phyloP scores from a whole-genome alignment of 2,329 filamentous ascomycete genomes.

The Colletotrichum godetiae region DNA sequence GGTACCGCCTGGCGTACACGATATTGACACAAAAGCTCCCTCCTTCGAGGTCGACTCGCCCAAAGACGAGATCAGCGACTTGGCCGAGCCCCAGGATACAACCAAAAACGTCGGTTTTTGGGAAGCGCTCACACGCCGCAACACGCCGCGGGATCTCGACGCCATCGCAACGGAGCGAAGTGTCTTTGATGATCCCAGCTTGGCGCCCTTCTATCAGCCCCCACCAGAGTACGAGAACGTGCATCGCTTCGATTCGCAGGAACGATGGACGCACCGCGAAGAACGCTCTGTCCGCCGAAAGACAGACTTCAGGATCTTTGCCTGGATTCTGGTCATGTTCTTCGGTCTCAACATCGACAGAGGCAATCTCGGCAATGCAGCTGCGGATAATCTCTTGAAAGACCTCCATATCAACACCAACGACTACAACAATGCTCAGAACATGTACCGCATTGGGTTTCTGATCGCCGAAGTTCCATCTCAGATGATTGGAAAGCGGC shows the following conservation, averaged over 20 bases:
- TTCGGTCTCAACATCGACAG: constrained; percentile 50
- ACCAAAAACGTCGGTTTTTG: not conserved
- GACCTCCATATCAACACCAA: constrained; percentile 48
- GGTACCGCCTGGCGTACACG: not conserved
- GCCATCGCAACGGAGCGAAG: not conserved
- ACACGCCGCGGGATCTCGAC: not conserved
- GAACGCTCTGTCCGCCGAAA: constrained; percentile 23
- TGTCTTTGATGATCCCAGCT: not conserved
- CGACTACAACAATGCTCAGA: constrained; percentile 60
- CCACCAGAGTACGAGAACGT: not conserved
- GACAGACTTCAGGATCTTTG: constrained; percentile 45
- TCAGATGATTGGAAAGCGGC: constrained; percentile 60
- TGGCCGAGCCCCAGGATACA: constrained; percentile 1
- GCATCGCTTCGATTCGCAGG: not conserved
- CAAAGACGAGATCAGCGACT: not conserved
- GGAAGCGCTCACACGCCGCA: not conserved
- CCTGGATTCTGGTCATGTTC: constrained; percentile 48
- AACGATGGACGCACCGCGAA: not conserved
- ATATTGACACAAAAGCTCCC: not conserved
- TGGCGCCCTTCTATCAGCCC: not conserved
- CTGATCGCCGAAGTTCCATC: constrained; percentile 65
- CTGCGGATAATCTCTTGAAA: constrained; percentile 47
- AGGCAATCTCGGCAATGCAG: constrained; percentile 48
- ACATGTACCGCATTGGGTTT: constrained; percentile 61
- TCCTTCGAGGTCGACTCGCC: not conserved